These are phyloP conservation scores for Penicillium roqueforti DNA, from an alignment of 495 filamentous ascomycete genomes.

Conservation along the genomic window DNA sequence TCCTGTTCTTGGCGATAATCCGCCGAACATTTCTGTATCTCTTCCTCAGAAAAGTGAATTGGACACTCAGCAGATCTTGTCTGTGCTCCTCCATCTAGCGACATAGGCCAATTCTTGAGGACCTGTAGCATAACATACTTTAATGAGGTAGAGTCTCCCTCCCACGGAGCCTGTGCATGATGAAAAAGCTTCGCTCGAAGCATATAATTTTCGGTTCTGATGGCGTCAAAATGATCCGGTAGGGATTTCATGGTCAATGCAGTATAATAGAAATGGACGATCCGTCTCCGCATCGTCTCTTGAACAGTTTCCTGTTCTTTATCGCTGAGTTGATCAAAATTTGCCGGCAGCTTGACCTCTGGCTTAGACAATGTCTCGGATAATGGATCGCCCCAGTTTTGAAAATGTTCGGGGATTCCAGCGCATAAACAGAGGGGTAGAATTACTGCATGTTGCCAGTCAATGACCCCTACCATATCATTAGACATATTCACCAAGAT, in stretches of 20 bases:
- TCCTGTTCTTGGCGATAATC: conserved; percentile 17
- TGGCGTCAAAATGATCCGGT: conserved; percentile 27
- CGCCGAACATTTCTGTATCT: conserved; percentile 9
- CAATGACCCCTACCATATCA: conserved; percentile 30
- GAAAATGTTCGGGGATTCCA: conserved; percentile 26
- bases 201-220: conserved; percentile 19
- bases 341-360: conserved; percentile 21
- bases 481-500: conserved; percentile 26
- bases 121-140: conserved; percentile 20
- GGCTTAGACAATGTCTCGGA: conserved; percentile 23
- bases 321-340: conserved; percentile 16
- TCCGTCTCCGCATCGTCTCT: conserved; percentile 24
- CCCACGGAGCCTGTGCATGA: conserved; percentile 18
- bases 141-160: conserved; percentile 21
- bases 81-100: conserved; percentile 7
- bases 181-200: conserved; percentile 26
- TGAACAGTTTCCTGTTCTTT: conserved; percentile 16
- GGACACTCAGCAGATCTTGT: conserved; percentile 13
- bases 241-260: conserved; percentile 22
- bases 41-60: conserved; percentile 19
- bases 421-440: conserved; percentile 30
- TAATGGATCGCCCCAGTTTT: conserved; percentile 31
- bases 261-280: conserved; percentile 28
- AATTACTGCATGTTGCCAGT: conserved; percentile 31
- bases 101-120: conserved; percentile 20